Evolutionary conservation across 2,329 filamentous ascomycete genomes (phyloP).

Genomic region (Diaporthe citriasiana): DNA sequence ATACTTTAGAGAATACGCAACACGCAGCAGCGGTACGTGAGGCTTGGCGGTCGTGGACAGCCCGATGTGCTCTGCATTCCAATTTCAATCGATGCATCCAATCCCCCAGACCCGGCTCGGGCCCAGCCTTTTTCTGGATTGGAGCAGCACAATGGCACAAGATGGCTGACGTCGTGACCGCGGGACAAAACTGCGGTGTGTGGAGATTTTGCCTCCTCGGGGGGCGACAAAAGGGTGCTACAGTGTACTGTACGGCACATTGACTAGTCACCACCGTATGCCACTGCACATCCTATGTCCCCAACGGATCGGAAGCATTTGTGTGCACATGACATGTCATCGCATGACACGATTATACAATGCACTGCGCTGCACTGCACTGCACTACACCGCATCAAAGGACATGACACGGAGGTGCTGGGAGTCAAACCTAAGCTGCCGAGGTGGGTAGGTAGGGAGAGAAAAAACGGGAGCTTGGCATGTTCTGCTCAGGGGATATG

Average conservation of each 20-base stretch:
- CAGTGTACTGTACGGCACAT: neutral
- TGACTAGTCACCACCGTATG: neutral
- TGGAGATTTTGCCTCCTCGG: neutral
- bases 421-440: constrained; percentile 8
- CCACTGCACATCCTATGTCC: neutral
- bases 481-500: constrained; percentile 24
- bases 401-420: constrained; percentile 24
- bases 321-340: constrained; percentile 7
- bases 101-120: constrained; percentile 16
- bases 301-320: neutral
- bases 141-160: neutral
- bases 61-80: neutral
- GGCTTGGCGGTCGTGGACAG: constrained; percentile 1
- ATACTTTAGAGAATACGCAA: neutral
- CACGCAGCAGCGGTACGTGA: neutral
- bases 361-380: constrained; percentile 5
- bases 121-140: constrained; percentile 6
- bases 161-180: constrained; percentile 27
- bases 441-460: neutral
- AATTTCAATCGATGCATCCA: constrained; percentile 1
- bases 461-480: constrained; percentile 6
- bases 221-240: constrained; percentile 8
- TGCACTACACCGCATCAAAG: neutral
- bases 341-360: constrained; percentile 11
- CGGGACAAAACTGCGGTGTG: constrained; percentile 21